Evolutionary conservation across 345 rosid genomes (phyloP).

Genomic region (Abelmoschus esculentus): DNA sequence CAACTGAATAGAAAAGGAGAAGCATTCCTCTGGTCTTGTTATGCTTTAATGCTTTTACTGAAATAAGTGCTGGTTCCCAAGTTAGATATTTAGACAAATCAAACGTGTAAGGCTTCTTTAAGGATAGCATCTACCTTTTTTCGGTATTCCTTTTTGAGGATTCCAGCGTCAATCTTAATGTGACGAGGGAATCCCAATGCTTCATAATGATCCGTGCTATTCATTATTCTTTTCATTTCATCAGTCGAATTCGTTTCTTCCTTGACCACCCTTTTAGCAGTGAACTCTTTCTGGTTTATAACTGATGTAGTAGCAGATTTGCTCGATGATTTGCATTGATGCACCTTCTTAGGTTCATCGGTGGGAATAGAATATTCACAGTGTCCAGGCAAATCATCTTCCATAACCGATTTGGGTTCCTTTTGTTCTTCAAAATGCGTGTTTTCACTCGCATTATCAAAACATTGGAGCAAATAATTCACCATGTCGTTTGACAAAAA

Average conservation of each 20-base stretch:
- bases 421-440: slow-evolving; percentile 52
- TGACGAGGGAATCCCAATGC: slow-evolving; percentile 77
- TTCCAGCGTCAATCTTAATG: slow-evolving; percentile 46
- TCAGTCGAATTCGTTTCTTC: slow-evolving; percentile 52
- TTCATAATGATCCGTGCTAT: slow-evolving; percentile 69
- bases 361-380: slow-evolving; percentile 48
- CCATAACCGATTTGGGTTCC: slow-evolving; percentile 49
- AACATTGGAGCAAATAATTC: slow-evolving; percentile 66
- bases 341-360: slow-evolving; percentile 55
- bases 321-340: slow-evolving; percentile 56
- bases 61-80: not conserved
- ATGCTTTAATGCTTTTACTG: not conserved
- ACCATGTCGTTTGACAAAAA: slow-evolving; percentile 76
- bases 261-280: slow-evolving; percentile 36
- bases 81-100: not conserved
- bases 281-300: slow-evolving; percentile 41
- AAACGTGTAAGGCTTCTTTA: not conserved
- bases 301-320: slow-evolving; percentile 44
- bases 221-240: slow-evolving; percentile 87
- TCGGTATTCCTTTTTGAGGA: slow-evolving; percentile 77
- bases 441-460: slow-evolving; percentile 66
- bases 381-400: slow-evolving; percentile 59
- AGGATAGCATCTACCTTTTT: slow-evolving; percentile 52
- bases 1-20: not conserved
- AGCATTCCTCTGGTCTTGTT: not conserved